These are phyloP conservation scores for Tetragonia tetragonoides DNA, from an alignment of 148 eudicot genomes.

Conservation along the genomic window DNA sequence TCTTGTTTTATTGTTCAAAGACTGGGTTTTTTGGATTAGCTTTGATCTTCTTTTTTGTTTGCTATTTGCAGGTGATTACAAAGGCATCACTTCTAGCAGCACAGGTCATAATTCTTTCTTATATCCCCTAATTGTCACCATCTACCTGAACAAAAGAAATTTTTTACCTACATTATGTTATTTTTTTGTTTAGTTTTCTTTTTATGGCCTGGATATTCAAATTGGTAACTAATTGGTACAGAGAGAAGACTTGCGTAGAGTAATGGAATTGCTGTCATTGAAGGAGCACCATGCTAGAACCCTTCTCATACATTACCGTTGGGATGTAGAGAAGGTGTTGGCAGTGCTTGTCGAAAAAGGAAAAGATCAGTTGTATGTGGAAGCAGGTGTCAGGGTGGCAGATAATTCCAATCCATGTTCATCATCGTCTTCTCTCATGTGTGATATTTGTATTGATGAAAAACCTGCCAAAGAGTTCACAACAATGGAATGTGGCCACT, in stretches of 20 bases:
- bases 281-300: constrained; percentile 78
- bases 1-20: not conserved
- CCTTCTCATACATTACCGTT: constrained; percentile 71
- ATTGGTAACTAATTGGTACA: constrained; percentile 23
- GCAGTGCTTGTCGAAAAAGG: constrained; percentile 58
- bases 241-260: constrained; percentile 65
- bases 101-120: constrained; percentile 41
- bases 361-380: constrained; percentile 42
- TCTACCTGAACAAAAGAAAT: not conserved
- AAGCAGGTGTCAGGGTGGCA: constrained; percentile 53
- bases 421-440: constrained; percentile 33
- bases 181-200: not conserved
- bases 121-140: not conserved
- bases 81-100: constrained; percentile 65
- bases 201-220: not conserved
- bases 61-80: constrained; percentile 55
- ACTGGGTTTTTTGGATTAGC: not conserved
- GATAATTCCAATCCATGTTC: constrained; percentile 27
- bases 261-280: constrained; percentile 67
- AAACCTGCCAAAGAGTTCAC: constrained; percentile 38
- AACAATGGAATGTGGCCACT: constrained; percentile 75
- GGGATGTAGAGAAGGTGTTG: constrained; percentile 64
- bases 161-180: not conserved
- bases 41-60: constrained; percentile 1
- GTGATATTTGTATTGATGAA: constrained; percentile 60